Evolutionary conservation across 192 early-diverging fungal species (phyloP).

Genomic region (Mortierella claussenii): DNA sequence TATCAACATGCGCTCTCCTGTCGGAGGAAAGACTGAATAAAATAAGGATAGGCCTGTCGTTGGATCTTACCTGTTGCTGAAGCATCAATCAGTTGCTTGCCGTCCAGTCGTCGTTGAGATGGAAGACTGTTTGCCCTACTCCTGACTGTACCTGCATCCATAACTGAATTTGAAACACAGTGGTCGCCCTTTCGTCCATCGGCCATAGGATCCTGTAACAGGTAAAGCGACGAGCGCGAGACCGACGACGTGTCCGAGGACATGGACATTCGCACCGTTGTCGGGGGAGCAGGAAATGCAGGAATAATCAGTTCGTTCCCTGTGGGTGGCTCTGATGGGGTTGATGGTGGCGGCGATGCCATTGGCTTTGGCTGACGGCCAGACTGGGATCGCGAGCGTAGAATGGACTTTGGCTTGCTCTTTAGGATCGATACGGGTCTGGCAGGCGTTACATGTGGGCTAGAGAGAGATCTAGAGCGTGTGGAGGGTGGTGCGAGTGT

Average conservation of each 20-base stretch:
- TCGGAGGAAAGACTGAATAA: too few species aligned
- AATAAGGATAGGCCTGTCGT: too few species aligned
- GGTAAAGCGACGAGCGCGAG: conserved; percentile 21
- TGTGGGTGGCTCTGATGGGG: background rate
- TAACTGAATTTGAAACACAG: too few species aligned
- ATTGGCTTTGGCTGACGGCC: conserved; percentile 6
- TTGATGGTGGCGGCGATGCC: background rate
- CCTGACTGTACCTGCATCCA: too few species aligned
- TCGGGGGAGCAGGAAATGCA: conserved; percentile 13
- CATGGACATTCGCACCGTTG: background rate
- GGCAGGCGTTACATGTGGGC: conserved; percentile 3
- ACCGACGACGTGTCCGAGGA: conserved; percentile 10
- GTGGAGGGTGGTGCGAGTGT: conserved; percentile 1
- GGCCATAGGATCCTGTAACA: conserved; percentile 47
- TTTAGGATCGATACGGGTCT: conserved; percentile 34
- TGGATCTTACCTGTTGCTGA: too few species aligned
- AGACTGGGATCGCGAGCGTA: conserved; percentile 25
- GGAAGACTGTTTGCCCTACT: too few species aligned
- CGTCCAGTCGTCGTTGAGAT: too few species aligned
- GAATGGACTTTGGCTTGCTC: conserved; percentile 30
- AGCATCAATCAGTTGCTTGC: too few species aligned
- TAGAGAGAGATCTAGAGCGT: conserved; percentile 1
- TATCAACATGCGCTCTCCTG: too few species aligned
- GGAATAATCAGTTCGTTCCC: background rate
- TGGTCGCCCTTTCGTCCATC: too few species aligned